phyloP scores from a whole-genome alignment of 805 yeast species.

The Candida maris region DNA sequence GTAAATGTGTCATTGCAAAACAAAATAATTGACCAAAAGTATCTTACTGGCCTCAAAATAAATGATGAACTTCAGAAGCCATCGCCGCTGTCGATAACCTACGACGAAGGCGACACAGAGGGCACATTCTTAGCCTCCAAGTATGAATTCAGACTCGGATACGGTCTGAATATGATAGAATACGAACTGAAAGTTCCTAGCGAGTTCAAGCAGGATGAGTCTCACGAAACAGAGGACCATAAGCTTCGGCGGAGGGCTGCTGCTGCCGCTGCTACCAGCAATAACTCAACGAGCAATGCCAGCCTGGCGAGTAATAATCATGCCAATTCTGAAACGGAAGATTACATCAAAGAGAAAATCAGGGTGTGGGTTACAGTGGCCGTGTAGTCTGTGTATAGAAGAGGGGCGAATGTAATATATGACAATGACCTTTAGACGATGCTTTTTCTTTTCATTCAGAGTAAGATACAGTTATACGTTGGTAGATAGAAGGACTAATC shows the following conservation, averaged over 20 bases:
- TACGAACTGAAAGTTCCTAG: slow-evolving; percentile 32
- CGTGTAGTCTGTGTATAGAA: slow-evolving; percentile 17
- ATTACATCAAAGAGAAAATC: slow-evolving; percentile 30
- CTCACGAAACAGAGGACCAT: slow-evolving; percentile 7
- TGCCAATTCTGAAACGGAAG: slow-evolving; percentile 1
- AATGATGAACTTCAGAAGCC: slow-evolving; percentile 45
- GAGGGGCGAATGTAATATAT: no score
- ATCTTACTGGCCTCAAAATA: slow-evolving; percentile 36
- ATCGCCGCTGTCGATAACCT: slow-evolving; percentile 38
- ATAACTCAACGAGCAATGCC: background rate
- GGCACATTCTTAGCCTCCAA: slow-evolving; percentile 31
- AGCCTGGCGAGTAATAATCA: slow-evolving; percentile 2
- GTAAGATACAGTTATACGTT: no score
- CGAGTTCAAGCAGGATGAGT: slow-evolving; percentile 2
- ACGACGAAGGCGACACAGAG: slow-evolving; percentile 22
- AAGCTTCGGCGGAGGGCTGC: slow-evolving; percentile 13
- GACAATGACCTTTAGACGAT: no score
- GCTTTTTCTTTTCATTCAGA: no score
- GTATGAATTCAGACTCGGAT: slow-evolving; percentile 44
- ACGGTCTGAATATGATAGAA: slow-evolving; percentile 44
- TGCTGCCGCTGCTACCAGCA: slow-evolving; percentile 2
- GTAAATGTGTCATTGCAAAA: slow-evolving; percentile 43
- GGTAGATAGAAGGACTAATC: slow-evolving; percentile 6
- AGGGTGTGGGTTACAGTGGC: slow-evolving; percentile 41
- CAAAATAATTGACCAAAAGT: slow-evolving; percentile 35